Base-by-base conservation (phyloP, 306 rosid genomes). In the Acacia confusa region DNA sequence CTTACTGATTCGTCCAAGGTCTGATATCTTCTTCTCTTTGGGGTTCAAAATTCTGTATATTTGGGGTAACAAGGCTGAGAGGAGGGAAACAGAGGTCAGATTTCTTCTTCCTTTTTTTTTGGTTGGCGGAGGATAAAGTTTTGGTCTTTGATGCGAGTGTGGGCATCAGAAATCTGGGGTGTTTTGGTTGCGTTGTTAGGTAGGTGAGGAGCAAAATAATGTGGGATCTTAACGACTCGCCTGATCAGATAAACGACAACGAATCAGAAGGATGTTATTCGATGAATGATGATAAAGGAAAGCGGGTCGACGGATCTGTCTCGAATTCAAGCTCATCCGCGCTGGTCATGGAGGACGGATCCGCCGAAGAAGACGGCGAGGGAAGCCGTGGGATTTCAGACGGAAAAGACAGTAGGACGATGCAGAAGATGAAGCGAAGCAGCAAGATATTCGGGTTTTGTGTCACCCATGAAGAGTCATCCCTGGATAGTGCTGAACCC, bases 201-300 rank as follows among this genome's bases (percentile, higher is more conserved):
- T 17, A 38, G 17, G 32, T 38, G 50, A 69, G 52, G 4, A 50
- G 38, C 25, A 16, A 66, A 84, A 87, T 84, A 93, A 95, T 95
- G 99, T 95, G 98, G 99, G 98, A 95, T 95, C 99, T 95, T 57
- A 95, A 95, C 76, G 98, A 85, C 85, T 87, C 90, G 41, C 99
- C 99, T 70, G 92, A 89, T 85, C 86, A 53, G 86, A 85, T 89
- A 75, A 78, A 84, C 20, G 90, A 76, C 24, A 84, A 88, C 16
- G 94, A 84, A 84, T 88, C 92, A 12, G 94, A 88, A 65, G 90
- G 88, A 2, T 90, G 88, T 60, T 94, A 92, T 65, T 91, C 97
- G 4, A 87, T 81, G 58, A 94, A 91, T 58, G 97, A 90, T 32
- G 94, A 92, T 6, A 88, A 89, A 78, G 92, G 93, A 0, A 95